phyloP scores from a whole-genome alignment of 768 basidiomycete genomes.

The Hericium alpestre region DNA sequence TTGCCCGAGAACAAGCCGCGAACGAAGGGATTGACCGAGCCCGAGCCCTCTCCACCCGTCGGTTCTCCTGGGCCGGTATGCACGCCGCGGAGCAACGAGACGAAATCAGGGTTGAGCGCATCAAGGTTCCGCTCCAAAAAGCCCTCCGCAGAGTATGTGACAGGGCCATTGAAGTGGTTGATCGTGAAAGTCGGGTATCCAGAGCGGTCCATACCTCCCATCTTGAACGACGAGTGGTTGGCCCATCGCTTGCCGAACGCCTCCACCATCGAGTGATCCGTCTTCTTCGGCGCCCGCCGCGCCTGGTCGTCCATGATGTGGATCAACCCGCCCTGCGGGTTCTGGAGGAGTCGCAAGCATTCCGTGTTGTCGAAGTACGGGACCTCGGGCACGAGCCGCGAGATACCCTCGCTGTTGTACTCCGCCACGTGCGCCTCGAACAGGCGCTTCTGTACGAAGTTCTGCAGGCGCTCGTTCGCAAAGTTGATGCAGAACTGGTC shows the following conservation, averaged over 20 bases:
- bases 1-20: slow-evolving; percentile 82
- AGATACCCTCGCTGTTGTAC: slow-evolving; percentile 74
- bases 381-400: slow-evolving; percentile 53
- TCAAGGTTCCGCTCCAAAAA: slow-evolving; percentile 88
- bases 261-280: slow-evolving; percentile 88
- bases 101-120: slow-evolving; percentile 86
- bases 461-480: slow-evolving; percentile 84
- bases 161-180: slow-evolving; percentile 84
- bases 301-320: slow-evolving; percentile 99
- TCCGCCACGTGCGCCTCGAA: slow-evolving; percentile 79
- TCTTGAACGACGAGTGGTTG: slow-evolving; percentile 86
- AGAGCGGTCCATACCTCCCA: slow-evolving; percentile 60
- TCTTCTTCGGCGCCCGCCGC: slow-evolving; percentile 77
- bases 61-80: slow-evolving; percentile 15
- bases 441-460: slow-evolving; percentile 67
- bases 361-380: slow-evolving; percentile 89
- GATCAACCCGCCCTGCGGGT: slow-evolving; percentile 81
- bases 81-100: slow-evolving; percentile 73
- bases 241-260: slow-evolving; percentile 92
- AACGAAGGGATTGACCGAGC: slow-evolving; percentile 85
- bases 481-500: slow-evolving; percentile 97
- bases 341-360: slow-evolving; percentile 76
- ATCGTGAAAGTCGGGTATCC: slow-evolving; percentile 84
- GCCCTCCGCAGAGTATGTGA: slow-evolving; percentile 83
- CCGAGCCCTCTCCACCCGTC: slow-evolving; percentile 54